Evolutionary conservation across 139 green algal species (phyloP).

Genomic region (Monoraphidium neglectum): DNA sequence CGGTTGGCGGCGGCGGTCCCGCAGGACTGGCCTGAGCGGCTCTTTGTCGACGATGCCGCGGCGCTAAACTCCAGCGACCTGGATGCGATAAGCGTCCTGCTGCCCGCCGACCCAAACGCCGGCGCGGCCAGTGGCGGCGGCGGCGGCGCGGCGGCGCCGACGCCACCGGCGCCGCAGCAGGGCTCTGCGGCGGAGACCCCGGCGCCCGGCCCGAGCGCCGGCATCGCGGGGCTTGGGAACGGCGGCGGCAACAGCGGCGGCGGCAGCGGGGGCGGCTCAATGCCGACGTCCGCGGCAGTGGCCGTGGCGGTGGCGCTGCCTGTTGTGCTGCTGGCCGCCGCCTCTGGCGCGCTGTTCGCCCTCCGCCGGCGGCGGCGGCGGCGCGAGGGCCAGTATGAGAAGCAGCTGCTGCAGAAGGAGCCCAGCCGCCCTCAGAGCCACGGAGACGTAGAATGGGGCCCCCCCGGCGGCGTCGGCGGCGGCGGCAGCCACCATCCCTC

Average conservation of each 20-base stretch:
- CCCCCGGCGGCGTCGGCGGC: no score
- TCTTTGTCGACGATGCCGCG: not conserved
- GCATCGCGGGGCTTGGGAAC: no score
- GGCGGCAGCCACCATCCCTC: no score
- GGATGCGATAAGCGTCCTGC: not conserved
- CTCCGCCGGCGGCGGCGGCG: no score
- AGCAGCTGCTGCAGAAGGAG: constrained; percentile 1
- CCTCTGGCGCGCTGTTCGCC: not conserved
- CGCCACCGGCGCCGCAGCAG: not conserved
- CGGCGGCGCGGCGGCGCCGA: no score
- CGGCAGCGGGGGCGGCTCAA: not conserved
- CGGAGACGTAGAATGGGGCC: no score
- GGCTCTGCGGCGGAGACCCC: not conserved
- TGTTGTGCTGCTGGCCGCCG: not conserved
- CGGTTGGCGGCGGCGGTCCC: constrained; percentile 38
- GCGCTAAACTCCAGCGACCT: not conserved
- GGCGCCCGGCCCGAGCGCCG: not conserved
- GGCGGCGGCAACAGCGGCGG: constrained; percentile 8
- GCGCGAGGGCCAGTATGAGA: not conserved
- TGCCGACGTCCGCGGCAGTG: not conserved
- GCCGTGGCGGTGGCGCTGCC: constrained; percentile 17
- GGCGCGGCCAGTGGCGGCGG: not conserved
- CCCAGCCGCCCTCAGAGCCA: no score
- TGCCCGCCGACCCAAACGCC: not conserved
- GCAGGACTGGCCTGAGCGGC: constrained; percentile 38